These are phyloP conservation scores for Grigorovia humatica DNA, from an alignment of 805 yeast genomes.

Conservation along the genomic window DNA sequence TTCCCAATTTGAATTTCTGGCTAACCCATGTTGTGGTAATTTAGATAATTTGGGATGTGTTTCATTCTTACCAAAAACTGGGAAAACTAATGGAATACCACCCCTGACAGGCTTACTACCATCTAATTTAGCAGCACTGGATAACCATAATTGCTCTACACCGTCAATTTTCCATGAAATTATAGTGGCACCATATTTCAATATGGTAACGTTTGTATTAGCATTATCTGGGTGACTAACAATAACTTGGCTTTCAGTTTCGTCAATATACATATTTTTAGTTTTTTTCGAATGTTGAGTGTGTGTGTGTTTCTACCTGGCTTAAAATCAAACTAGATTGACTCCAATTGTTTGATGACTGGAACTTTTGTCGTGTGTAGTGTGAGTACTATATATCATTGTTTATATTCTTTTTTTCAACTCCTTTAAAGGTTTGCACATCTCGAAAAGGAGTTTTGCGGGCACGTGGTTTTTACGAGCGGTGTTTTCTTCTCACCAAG, in stretches of 20 bases:
- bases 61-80: conserved; percentile 71
- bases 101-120: conserved; percentile 95
- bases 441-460: background rate
- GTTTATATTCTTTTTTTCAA: background rate
- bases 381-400: no score
- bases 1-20: conserved; percentile 86
- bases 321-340: no score
- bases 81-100: conserved; percentile 94
- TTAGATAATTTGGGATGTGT: conserved; percentile 46
- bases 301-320: no score
- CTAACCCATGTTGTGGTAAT: conserved; percentile 95
- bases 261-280: conserved; percentile 51
- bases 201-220: conserved; percentile 50
- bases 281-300: background rate
- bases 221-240: conserved; percentile 45
- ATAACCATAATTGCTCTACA: conserved; percentile 75
- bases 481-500: background rate
- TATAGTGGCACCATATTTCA: conserved; percentile 84
- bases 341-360: no score
- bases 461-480: background rate
- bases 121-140: conserved; percentile 70
- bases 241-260: conserved; percentile 51
- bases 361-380: no score
- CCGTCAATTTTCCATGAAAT: conserved; percentile 69
- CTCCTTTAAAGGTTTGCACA: background rate